phyloP scores from a whole-genome alignment of 2,329 filamentous ascomycete species.

The Chrysosphaeria jannelii region DNA sequence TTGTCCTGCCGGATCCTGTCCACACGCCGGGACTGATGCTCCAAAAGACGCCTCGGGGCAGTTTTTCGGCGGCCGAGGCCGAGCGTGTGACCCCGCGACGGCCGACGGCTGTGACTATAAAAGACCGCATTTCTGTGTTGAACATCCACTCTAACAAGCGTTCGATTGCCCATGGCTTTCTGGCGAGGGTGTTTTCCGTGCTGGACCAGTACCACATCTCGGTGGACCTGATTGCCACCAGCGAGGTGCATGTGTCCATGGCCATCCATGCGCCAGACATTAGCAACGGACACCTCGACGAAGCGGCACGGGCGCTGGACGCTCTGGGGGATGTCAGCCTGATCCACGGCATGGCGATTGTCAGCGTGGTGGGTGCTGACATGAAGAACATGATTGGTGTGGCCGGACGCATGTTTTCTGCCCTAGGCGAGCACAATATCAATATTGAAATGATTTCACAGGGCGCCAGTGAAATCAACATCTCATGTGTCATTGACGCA shows the following conservation, averaged over 20 bases:
- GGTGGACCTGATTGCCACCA: constrained; percentile 87
- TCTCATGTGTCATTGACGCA: constrained; percentile 87
- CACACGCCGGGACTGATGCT: constrained; percentile 25
- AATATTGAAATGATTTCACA: constrained; percentile 99
- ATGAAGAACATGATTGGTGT: constrained; percentile 97
- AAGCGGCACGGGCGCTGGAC: constrained; percentile 23
- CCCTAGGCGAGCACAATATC: constrained; percentile 70
- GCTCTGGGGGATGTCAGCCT: constrained; percentile 77
- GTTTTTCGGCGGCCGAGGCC: constrained; percentile 4
- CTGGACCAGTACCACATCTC: constrained; percentile 65
- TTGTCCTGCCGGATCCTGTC: constrained; percentile 48
- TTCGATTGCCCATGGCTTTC: constrained; percentile 83
- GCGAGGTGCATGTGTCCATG: constrained; percentile 92
- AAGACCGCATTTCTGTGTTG: constrained; percentile 85
- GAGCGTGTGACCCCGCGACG: constrained; percentile 33
- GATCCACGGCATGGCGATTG: constrained; percentile 73
- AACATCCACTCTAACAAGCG: constrained; percentile 97
- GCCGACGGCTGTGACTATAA: constrained; percentile 82
- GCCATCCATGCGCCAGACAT: constrained; percentile 61
- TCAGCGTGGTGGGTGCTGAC: constrained; percentile 78
- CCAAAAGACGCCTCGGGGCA: constrained; percentile 10
- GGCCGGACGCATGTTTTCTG: constrained; percentile 80
- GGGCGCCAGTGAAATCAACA: constrained; percentile 96
- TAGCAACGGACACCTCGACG: constrained; percentile 23
- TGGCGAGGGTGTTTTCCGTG: constrained; percentile 78